These are phyloP conservation scores for Cryptococcus hybrid DNA, from an alignment of 1,284 basidiomycete genomes.

Conservation along the genomic window DNA sequence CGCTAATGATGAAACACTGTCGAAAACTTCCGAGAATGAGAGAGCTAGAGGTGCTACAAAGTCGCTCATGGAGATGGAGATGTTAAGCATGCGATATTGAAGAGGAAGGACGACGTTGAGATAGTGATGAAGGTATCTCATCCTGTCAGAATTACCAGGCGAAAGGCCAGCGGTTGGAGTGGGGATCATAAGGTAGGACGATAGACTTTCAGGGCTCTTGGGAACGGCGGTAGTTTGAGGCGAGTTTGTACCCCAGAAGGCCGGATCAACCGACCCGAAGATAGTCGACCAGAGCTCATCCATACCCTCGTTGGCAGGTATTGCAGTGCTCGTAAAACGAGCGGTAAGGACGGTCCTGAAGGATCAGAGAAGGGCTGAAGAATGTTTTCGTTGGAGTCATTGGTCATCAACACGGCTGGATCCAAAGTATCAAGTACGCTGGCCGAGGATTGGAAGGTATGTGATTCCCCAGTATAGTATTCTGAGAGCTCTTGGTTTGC, in stretches of 20 bases:
- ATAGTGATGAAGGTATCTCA: constrained; percentile 29
- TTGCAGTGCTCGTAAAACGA: no score
- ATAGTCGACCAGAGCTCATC: constrained; percentile 5
- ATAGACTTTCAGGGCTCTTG: background rate
- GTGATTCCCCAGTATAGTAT: no score
- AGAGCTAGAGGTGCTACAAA: constrained; percentile 21
- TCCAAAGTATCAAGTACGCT: no score
- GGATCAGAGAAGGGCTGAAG: no score
- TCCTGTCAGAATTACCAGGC: background rate
- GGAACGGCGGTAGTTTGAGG: background rate
- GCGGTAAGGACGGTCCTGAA: no score
- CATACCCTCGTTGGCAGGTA: background rate
- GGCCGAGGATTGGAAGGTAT: no score
- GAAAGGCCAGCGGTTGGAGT: constrained; percentile 5
- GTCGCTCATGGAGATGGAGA: constrained; percentile 17
- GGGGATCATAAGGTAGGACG: constrained; percentile 2
- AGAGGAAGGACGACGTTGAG: constrained; percentile 28
- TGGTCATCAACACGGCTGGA: no score
- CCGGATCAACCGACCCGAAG: background rate
- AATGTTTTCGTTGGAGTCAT: no score
- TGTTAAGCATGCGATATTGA: constrained; percentile 23
- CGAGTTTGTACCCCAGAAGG: background rate
- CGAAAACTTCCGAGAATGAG: constrained; percentile 16
- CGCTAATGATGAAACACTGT: constrained; percentile 14
- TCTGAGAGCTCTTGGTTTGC: no score